Base-by-base conservation (phyloP, 805 yeast species). In the Metschnikowia vanudenii region DNA sequence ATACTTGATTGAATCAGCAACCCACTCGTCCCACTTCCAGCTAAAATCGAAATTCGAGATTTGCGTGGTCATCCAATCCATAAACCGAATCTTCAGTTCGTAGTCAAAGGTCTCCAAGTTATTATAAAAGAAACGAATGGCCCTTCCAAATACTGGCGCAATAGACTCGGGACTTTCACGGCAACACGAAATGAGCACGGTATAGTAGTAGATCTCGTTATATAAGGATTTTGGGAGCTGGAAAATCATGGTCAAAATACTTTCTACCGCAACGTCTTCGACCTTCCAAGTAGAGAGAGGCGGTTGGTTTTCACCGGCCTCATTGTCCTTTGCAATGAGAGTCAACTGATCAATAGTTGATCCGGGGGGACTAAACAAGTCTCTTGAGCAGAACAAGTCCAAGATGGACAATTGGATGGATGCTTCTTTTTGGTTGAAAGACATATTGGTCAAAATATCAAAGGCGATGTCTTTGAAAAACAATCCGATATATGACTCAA, bases 11-110 rank as follows among this genome's bases (percentile, higher is more conserved):
- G 84, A 75, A 57, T 83, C 87, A 2, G 65, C 68, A 22, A 76
- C 80, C 99, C 99, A 94, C 64, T 91, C 98, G 52, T 80, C 81
- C 99, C 99, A 94, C 61, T 90, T 89, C 99, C 99, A 94, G 31
- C 91, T 88, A 68, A 88, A 94, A 47, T 86, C 90, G 65, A 92
- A 94, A 62, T 92, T 94, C 58, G 96, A 86, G 63, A 94, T 79
- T 67, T 94, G 99, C 46, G 88, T 84, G 1, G 96, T 77, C 73
- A 95, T 84, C 98, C 98, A 94, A 65, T 87, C 92, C 57, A 88
- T 72, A 54, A 80, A 86, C 49, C 91, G 74, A 49, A 80, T 74
- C 53, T 82, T 78, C 43, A 88, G 69, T 64, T 90, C 97, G 32
- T 56, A 82, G 61, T 92, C 97, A 43, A 90, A 69, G 1, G 75